Evolutionary conservation across 805 yeast genomes (phyloP), one percentile per base, ranked within the genome.

Genomic region (Myxozyma geophila): DNA sequence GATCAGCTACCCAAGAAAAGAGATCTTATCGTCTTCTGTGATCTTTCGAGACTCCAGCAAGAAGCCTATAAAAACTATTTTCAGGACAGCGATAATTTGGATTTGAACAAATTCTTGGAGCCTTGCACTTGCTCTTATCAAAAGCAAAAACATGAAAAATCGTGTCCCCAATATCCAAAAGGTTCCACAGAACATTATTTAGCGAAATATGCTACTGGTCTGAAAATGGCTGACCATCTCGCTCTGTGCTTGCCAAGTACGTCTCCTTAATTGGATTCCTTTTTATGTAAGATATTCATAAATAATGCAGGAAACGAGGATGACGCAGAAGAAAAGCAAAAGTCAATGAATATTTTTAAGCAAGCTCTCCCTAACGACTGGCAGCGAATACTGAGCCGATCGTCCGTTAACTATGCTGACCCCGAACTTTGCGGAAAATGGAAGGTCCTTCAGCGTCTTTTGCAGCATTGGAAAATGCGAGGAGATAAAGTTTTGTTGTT

Each of bases 361-460:
- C 39, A 49, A 36, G 60, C 63, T 15, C 48, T 65, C n/a, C 67
- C 67, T 1, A 49, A 54, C 23, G 36, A 28, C 23, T 62, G 62
- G 62, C 40, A 53, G 17, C 28, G 21, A 28, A 53, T 51, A 19
- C n/a, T 37, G 28, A 39, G 48, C 4, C 48, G 67, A 3, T 9
- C 53, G 12, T 35, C 63, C 7, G n/a, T 62, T 10, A 65, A 65
- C 46, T 53, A 55, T 47, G 43, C 62, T 28, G 67, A 65, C 44
- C 64, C 68, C 9, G 57, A 59, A n/a, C 35, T 65, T 4, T 63
- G 67, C 37, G 67, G 68, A 33, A 65, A 65, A 52, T 65, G 67
- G 68, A 59, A 36, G 46, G 46, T 63, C 10, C 47, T 65, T 21
- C 57, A 49, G 4, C 9, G 46, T 6, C 28, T 65, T 23, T 47